Evolutionary conservation across 192 early-diverging fungal species (phyloP).

Genomic region (Entomortierella lignicola): DNA sequence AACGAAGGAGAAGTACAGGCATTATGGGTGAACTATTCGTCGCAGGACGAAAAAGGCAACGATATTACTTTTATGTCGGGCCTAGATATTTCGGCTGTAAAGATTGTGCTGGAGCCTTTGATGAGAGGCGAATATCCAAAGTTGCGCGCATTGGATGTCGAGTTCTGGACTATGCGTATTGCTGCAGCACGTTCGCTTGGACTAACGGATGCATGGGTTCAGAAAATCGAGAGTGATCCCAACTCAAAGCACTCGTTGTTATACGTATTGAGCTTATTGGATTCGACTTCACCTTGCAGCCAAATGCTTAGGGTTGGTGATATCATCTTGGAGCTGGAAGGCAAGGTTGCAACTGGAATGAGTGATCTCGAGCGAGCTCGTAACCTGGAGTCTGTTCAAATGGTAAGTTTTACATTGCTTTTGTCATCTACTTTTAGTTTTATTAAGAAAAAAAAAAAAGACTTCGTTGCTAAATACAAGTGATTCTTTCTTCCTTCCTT

Average conservation of each 20-base stretch:
- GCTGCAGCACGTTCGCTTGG: constrained; percentile 71
- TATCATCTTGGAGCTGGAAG: constrained; percentile 76
- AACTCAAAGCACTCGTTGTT: constrained; percentile 64
- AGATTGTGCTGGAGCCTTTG: constrained; percentile 63
- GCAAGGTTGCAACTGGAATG: constrained; percentile 70
- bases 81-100: constrained; percentile 60
- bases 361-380: constrained; percentile 67
- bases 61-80: constrained; percentile 74
- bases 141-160: constrained; percentile 69
- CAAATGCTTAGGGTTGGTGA: constrained; percentile 73
- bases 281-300: constrained; percentile 63
- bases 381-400: constrained; percentile 56
- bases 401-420: constrained; percentile 59
- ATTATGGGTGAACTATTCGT: constrained; percentile 78
- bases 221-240: constrained; percentile 63
- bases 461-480: not conserved
- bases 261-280: constrained; percentile 70
- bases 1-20: constrained; percentile 67
- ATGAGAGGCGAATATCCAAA: constrained; percentile 60
- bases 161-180: constrained; percentile 71
- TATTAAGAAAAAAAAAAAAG: not conserved
- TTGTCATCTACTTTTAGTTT: not conserved
- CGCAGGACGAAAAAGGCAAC: constrained; percentile 73
- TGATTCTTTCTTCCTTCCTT: not conserved
- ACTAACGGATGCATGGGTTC: constrained; percentile 67